phyloP scores from a whole-genome alignment of 2,329 filamentous ascomycete genomes.

The Bimuria novae-zelandiae region DNA sequence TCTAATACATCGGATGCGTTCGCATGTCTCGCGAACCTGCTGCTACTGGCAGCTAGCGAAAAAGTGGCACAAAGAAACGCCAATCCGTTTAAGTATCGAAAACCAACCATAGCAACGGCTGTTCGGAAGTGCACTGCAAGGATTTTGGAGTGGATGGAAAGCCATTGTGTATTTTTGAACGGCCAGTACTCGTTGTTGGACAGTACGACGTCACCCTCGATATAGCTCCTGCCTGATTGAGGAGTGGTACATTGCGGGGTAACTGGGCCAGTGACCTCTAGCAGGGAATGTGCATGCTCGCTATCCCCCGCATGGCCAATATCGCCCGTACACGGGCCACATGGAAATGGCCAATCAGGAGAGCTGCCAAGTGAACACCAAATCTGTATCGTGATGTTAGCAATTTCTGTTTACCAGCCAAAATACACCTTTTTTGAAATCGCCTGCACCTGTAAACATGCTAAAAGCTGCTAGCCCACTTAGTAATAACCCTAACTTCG shows the following conservation, averaged over 20 bases:
- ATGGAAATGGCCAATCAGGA: no score
- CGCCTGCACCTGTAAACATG: no score
- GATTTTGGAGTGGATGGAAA: neutral
- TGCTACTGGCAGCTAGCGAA: neutral
- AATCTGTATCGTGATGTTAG: no score
- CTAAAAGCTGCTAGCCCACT: no score
- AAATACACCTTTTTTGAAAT: no score
- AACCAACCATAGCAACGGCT: neutral
- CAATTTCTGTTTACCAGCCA: no score
- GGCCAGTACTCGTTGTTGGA: neutral
- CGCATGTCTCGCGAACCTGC: conserved; percentile 6
- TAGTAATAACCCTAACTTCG: no score
- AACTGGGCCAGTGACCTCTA: conserved; percentile 18
- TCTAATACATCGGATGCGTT: conserved; percentile 34
- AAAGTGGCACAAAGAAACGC: neutral
- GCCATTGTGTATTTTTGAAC: conserved; percentile 4
- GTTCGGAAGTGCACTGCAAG: neutral
- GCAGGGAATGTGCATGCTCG: no score
- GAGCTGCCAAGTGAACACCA: no score
- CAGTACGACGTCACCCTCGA: conserved; percentile 24
- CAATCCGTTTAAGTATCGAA: neutral
- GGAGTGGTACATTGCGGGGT: conserved; percentile 34
- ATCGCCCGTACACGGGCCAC: no score
- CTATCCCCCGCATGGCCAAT: no score
- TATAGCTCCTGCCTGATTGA: conserved; percentile 27